Conservation (phyloP, 2,329 filamentous ascomycete genomes). For the Periconia sp. region DNA sequence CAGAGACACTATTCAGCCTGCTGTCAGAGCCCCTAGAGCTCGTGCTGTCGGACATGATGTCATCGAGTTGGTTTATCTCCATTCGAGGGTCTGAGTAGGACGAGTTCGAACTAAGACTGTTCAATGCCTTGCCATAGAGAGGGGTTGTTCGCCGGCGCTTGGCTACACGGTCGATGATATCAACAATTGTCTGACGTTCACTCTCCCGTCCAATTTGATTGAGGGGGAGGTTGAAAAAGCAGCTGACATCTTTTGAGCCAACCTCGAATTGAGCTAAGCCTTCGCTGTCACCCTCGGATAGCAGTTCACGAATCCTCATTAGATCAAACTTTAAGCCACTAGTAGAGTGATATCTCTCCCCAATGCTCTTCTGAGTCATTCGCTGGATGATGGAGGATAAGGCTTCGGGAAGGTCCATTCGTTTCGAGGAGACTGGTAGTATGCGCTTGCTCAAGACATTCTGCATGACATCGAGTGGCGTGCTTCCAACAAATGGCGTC, state of each 20-base stretch:
- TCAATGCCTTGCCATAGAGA: constrained; percentile 48
- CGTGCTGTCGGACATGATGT: constrained; percentile 56
- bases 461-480: constrained; percentile 89
- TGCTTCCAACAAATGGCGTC: constrained; percentile 78
- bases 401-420: constrained; percentile 83
- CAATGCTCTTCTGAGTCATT: constrained; percentile 87
- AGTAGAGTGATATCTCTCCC: constrained; percentile 87
- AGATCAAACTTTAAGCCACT: constrained; percentile 86
- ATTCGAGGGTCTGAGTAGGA: constrained; percentile 59
- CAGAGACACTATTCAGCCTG: constrained; percentile 43
- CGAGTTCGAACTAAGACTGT: constrained; percentile 60
- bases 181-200: constrained; percentile 72
- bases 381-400: constrained; percentile 85
- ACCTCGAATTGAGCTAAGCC: constrained; percentile 77
- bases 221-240: constrained; percentile 86
- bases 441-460: constrained; percentile 82
- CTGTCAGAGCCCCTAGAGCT: constrained; percentile 61
- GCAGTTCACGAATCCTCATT: constrained; percentile 72
- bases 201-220: constrained; percentile 79
- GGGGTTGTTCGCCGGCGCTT: constrained; percentile 60
- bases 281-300: constrained; percentile 75
- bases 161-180: constrained; percentile 76
- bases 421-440: constrained; percentile 74
- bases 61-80: constrained; percentile 56
- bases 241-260: constrained; percentile 85